A percentile compares a stretch with the other conserved stretches of the same genome.
Conservation (phyloP, 176 grass and related monocot species). For the Themeda triandra region DNA sequence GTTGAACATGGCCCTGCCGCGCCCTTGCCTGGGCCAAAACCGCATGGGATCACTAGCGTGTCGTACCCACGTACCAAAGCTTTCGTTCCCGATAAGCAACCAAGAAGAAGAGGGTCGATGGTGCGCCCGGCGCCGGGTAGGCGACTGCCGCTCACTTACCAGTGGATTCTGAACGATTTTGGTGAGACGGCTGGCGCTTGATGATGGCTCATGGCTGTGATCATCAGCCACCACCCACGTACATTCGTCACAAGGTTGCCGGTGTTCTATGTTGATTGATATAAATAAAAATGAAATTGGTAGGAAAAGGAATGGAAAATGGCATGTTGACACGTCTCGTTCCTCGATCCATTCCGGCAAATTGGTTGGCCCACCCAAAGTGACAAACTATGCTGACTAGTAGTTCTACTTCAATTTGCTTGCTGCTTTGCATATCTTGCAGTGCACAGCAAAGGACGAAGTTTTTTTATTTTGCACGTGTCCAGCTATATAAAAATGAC, state of each 20-base stretch:
- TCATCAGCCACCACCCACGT: neutral
- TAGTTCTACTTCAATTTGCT: neutral
- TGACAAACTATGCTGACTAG: neutral
- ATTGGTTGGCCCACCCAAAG: neutral
- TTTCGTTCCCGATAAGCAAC: slow-evolving; percentile 9
- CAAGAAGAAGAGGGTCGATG: neutral
- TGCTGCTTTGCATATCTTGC: no score
- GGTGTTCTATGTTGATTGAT: neutral
- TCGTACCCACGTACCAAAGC: neutral
- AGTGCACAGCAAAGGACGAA: no score
- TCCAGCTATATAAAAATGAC: no score
- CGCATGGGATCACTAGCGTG: neutral
- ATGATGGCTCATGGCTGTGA: neutral
- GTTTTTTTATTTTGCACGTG: no score
- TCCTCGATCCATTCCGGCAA: neutral
- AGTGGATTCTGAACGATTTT: neutral
- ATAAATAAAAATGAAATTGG: neutral
- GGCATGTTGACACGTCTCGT: neutral
- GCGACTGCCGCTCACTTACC: neutral
- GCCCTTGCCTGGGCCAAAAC: neutral
- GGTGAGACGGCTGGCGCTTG: neutral
- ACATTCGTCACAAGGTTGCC: neutral
- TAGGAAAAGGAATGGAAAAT: neutral
- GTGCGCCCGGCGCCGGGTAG: neutral
- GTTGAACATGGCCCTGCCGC: neutral